These are phyloP conservation scores for Seminavis robusta DNA, from an alignment of 108 stramenopile genomes.

Conservation along the genomic window DNA sequence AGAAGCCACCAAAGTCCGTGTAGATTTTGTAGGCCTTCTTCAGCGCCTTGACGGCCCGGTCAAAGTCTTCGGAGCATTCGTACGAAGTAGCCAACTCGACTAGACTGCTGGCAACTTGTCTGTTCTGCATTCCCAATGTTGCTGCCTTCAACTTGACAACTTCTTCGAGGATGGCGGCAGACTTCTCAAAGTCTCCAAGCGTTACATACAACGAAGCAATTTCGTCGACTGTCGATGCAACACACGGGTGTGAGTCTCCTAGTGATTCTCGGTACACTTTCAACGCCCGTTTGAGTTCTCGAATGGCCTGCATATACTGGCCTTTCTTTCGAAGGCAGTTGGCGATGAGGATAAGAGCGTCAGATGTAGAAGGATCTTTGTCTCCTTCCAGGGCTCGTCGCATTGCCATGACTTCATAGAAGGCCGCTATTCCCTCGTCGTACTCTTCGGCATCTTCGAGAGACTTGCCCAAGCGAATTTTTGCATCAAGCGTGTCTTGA, in stretches of 20 bases:
- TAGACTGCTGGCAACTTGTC: slow-evolving; percentile 43
- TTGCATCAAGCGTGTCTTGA: slow-evolving; percentile 30
- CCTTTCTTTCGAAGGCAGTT: slow-evolving; percentile 39
- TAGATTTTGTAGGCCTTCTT: slow-evolving; percentile 63
- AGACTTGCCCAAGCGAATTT: slow-evolving; percentile 33
- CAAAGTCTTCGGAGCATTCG: slow-evolving; percentile 50
- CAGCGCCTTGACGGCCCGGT: slow-evolving; percentile 52
- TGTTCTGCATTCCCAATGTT: slow-evolving; percentile 36
- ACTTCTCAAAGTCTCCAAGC: slow-evolving; percentile 51
- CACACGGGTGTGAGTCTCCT: slow-evolving; percentile 40
- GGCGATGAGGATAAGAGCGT: slow-evolving; percentile 26
- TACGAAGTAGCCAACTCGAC: slow-evolving; percentile 44
- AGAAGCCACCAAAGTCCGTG: slow-evolving; percentile 34
- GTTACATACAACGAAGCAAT: slow-evolving; percentile 53
- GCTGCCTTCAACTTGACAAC: slow-evolving; percentile 63
- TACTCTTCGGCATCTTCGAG: slow-evolving; percentile 41
- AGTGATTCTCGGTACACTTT: slow-evolving; percentile 51
- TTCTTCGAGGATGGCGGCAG: slow-evolving; percentile 52
- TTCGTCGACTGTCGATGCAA: slow-evolving; percentile 49
- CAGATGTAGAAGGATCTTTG: slow-evolving; percentile 24
- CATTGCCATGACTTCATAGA: slow-evolving; percentile 42
- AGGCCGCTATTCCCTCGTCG: slow-evolving; percentile 37
- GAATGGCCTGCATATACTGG: slow-evolving; percentile 43
- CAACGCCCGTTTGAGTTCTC: slow-evolving; percentile 52
- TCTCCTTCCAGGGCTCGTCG: slow-evolving; percentile 38